phyloP scores from a whole-genome alignment of 164 flowering plant species.

The Brasenia schreberi region DNA sequence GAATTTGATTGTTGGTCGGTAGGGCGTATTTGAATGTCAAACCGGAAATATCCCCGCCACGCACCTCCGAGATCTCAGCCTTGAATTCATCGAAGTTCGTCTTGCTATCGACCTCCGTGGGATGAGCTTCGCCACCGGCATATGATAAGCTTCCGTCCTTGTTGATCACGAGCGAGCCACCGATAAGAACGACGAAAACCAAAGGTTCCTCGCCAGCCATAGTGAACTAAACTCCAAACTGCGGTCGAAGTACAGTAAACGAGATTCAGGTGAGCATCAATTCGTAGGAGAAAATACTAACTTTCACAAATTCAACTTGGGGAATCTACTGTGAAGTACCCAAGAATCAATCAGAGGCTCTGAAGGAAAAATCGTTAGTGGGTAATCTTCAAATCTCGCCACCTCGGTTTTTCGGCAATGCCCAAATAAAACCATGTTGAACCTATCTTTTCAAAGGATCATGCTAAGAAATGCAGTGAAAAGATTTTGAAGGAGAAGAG shows the following conservation, averaged over 20 bases:
- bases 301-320: background rate
- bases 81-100: slow-evolving; percentile 50
- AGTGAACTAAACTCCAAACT: background rate
- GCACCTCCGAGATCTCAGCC: slow-evolving; percentile 48
- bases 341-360: background rate
- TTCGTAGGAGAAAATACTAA: background rate
- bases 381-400: background rate
- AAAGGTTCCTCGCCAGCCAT: background rate
- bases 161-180: slow-evolving; percentile 50
- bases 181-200: slow-evolving; percentile 22
- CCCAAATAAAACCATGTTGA: background rate
- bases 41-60: slow-evolving; percentile 25
- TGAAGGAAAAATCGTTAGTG: background rate
- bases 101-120: slow-evolving; percentile 38
- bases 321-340: background rate
- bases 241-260: background rate
- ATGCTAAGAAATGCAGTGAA: background rate
- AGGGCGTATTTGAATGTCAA: slow-evolving; percentile 65
- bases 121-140: slow-evolving; percentile 72
- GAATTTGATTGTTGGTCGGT: slow-evolving; percentile 54
- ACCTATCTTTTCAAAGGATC: background rate
- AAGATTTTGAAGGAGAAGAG: background rate
- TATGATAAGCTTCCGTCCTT: slow-evolving; percentile 56
- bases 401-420: background rate
- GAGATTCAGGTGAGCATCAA: background rate